Percentiles rank a stretch among this genome's conserved stretches.
Conservation (phyloP, 108 stramenopile genomes). For the Cyclotella sp. region DNA sequence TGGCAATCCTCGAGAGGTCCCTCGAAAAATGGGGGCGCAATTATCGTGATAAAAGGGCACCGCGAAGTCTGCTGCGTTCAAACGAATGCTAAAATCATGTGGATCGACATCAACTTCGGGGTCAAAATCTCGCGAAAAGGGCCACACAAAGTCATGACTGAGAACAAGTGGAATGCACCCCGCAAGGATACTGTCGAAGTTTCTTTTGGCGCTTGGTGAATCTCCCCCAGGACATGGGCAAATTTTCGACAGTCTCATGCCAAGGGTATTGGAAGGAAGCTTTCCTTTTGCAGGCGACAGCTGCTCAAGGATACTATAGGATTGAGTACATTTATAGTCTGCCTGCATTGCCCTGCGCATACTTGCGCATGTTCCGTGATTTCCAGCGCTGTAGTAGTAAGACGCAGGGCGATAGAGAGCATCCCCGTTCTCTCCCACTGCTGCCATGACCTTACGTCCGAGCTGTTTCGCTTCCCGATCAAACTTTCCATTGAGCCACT, state of each 20-base stretch:
- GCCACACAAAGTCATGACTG: slow-evolving; percentile 11
- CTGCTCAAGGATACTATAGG: not conserved
- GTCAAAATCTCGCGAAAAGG: not conserved
- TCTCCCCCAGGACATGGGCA: slow-evolving; percentile 6
- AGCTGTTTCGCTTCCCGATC: not conserved
- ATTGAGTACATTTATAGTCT: slow-evolving; percentile 1
- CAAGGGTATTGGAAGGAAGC: slow-evolving; percentile 1
- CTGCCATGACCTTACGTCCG: not conserved
- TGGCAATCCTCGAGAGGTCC: not conserved
- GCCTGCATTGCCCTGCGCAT: slow-evolving; percentile 2
- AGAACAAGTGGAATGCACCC: slow-evolving; percentile 6
- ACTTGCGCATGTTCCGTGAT: not conserved
- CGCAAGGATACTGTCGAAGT: slow-evolving; percentile 3
- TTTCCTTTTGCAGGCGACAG: not conserved
- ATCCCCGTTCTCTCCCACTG: not conserved
- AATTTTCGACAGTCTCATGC: slow-evolving; percentile 6
- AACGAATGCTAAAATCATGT: slow-evolving; percentile 3
- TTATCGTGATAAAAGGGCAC: not conserved
- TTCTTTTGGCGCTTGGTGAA: slow-evolving; percentile 5
- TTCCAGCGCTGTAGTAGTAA: not conserved
- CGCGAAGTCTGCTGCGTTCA: not conserved
- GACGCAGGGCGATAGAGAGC: not conserved
- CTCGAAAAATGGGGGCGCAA: not conserved
- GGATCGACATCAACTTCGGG: not conserved
- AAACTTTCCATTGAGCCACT: slow-evolving; percentile 5